Base-by-base conservation (phyloP, 2,329 filamentous ascomycete genomes). In the Didymella glomerata region DNA sequence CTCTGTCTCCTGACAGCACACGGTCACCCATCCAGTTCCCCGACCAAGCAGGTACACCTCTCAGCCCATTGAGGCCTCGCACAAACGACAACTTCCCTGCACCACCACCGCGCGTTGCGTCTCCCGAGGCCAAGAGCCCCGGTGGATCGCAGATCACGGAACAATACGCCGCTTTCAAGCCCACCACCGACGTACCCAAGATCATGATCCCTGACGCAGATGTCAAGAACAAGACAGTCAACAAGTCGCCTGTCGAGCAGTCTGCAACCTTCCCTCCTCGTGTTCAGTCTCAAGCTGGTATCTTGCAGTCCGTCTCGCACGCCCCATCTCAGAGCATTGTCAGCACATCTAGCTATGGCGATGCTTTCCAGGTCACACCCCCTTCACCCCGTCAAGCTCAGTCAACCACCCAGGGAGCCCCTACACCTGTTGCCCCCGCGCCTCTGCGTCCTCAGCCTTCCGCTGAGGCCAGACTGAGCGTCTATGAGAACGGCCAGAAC, bases 311-410 rank as follows among this genome's bases (percentile, higher is more conserved):
- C 16, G 71, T 73, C 38, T 69, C 71, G 38, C 70, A 76, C 49
- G 57, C 63, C 40, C 74, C 77, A 48, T 76, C 74, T 11, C 64
- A 64, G 25, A 78, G 76, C 67, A 78, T 80, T 48, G 78, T 82
- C 60, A 83, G 84, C 73, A 79, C 80, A 46, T 81, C 79, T 10
- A 84, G 83, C 67, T 86, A 86, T 69, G 84, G 83, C 16, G 83
- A 85, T 68, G 81, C 80, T 44, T 81, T 84, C 73, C 80, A 81
- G 64, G 71, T 83, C 58, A 78, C 83, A 60, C 68, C 81, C 61
- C 75, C 77, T 49, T 77, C 81, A 30, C 79, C 75, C 36, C 71
- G 62, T 27, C 59, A 67, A n/a, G 66, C 61, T 27, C 56, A 67
- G n/a, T 63, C 66, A 30, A 46, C 54, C 10, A 50, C 67, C 48